Base-by-base conservation (phyloP, 192 early-diverging fungal genomes). In the Coemansia sp. region DNA sequence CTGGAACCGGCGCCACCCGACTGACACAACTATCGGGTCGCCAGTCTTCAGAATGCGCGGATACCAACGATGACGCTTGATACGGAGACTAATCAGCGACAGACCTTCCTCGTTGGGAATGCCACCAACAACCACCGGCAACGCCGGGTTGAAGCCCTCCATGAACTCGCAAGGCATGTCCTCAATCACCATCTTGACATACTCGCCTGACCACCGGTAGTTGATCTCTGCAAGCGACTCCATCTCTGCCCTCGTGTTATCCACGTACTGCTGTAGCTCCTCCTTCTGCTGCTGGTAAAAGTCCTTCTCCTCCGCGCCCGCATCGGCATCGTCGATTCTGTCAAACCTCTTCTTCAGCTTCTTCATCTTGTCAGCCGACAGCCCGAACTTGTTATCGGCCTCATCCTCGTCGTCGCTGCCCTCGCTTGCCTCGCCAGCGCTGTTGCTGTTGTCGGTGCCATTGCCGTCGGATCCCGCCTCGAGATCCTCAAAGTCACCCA, bases 1-100 rank as follows among this genome's bases (percentile, higher is more conserved):
- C 74, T 99, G 98, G 89, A 99, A 95, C 56, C 98, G 89, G 40
- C 98, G 89, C 98, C 98, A 99, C 21, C 98, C 98, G 40, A 99
- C 78, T 1, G 98, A 99, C 57, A 99, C 92, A 49, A 99, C 94
- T 40, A 99, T 85, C 19, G 98, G 98, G 74, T 99, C 98, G 71
- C 97, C 96, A 15, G 92, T 97, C 84, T 99, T 99, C 49, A 99
- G 86, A 47, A 96, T 96, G 78, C 91, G 92, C 63, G 89, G 89
- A 72, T 94, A 90, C 98, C 98, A 99, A 68, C 98, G 89, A 78
- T 99, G 98, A 61, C 92, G 92, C 85, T 99, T 99, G 73, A 99
- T 91, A 71, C 97, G 91, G 50, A 97, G 85, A 71, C 95, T 97
- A 53, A 98, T 88, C 77, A 98, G 94, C 56, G 96, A 95, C 86